phyloP scores from a whole-genome alignment of 257 asterid genomes.

The Solanum gracilifrons region DNA sequence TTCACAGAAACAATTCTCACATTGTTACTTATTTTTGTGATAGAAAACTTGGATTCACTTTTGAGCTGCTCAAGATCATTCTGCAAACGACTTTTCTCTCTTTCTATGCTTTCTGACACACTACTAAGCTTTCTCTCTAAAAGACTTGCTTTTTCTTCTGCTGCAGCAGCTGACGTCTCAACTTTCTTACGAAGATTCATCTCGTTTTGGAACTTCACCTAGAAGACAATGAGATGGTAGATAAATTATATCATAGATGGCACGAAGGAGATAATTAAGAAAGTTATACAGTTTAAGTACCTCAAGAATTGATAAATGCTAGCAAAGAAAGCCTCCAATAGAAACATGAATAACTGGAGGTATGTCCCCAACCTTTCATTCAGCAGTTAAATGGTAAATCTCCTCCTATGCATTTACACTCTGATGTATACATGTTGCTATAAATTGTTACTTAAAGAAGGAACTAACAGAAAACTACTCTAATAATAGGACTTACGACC shows the following conservation, averaged over 20 bases:
- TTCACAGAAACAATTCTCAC: slow-evolving; percentile 28
- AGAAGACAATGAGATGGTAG: slow-evolving; percentile 6
- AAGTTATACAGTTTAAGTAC: not conserved
- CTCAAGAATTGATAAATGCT: not conserved
- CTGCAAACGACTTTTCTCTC: slow-evolving; percentile 63
- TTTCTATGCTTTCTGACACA: slow-evolving; percentile 52
- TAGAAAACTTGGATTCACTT: slow-evolving; percentile 76
- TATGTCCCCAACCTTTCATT: not conserved
- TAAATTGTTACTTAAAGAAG: not conserved
- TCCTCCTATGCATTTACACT: not conserved
- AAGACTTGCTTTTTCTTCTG: slow-evolving; percentile 68
- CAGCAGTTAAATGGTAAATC: not conserved
- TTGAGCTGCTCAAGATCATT: slow-evolving; percentile 69
- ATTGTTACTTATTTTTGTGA: slow-evolving; percentile 63
- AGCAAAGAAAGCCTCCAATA: not conserved
- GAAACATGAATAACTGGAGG: not conserved
- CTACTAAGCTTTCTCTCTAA: slow-evolving; percentile 54
- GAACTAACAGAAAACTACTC: not conserved
- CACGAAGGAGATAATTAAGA: not conserved
- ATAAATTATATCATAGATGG: not conserved
- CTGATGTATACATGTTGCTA: not conserved
- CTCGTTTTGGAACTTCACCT: slow-evolving; percentile 74
- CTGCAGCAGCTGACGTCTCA: slow-evolving; percentile 57
- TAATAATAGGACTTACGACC: not conserved
- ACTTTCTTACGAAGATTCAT: slow-evolving; percentile 65